A percentile compares a stretch with the other conserved stretches of the same genome.
These are phyloP conservation scores for Microcyclospora tardicrescens DNA, from an alignment of 2,329 filamentous ascomycete species.

Conservation along the genomic window DNA sequence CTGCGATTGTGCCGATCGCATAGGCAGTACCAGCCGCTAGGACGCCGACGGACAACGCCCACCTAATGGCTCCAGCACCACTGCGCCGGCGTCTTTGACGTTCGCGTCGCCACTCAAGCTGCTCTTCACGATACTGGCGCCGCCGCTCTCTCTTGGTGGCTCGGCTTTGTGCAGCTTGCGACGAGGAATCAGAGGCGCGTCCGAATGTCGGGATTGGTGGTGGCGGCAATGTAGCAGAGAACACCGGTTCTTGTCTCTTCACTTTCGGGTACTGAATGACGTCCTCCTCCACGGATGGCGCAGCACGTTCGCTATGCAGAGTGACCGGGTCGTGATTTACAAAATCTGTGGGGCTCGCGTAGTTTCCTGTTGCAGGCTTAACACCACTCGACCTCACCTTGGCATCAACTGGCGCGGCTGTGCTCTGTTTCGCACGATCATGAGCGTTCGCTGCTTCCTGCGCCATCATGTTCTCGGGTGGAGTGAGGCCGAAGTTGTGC, in stretches of 20 bases:
- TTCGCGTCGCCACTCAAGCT: neutral
- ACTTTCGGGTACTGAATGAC: conserved; percentile 33
- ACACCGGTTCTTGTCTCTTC: conserved; percentile 35
- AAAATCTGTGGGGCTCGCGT: conserved; percentile 53
- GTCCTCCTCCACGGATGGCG: conserved; percentile 12
- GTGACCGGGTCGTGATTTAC: conserved; percentile 24
- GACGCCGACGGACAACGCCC: conserved; percentile 40
- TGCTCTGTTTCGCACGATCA: conserved; percentile 1
- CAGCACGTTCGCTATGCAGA: neutral
- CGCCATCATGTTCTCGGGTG: conserved; percentile 8
- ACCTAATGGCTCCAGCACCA: conserved; percentile 13
- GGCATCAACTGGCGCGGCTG: conserved; percentile 43
- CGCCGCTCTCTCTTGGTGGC: neutral
- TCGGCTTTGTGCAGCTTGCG: conserved; percentile 5
- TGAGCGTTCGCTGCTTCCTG: conserved; percentile 8
- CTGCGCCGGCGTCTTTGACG: neutral
- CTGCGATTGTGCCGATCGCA: conserved; percentile 44
- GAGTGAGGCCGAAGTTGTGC: conserved; percentile 2
- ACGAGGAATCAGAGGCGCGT: conserved; percentile 18
- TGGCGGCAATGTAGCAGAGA: conserved; percentile 27
- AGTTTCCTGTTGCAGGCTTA: conserved; percentile 39
- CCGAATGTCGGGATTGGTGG: conserved; percentile 2
- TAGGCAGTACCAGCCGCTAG: conserved; percentile 46
- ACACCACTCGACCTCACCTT: conserved; percentile 12
- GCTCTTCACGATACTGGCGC: neutral